Percentiles rank a stretch among this genome's conserved stretches.
These are phyloP conservation scores for Puccinia horiana DNA, from an alignment of 1,284 basidiomycete genomes.

Conservation along the genomic window DNA sequence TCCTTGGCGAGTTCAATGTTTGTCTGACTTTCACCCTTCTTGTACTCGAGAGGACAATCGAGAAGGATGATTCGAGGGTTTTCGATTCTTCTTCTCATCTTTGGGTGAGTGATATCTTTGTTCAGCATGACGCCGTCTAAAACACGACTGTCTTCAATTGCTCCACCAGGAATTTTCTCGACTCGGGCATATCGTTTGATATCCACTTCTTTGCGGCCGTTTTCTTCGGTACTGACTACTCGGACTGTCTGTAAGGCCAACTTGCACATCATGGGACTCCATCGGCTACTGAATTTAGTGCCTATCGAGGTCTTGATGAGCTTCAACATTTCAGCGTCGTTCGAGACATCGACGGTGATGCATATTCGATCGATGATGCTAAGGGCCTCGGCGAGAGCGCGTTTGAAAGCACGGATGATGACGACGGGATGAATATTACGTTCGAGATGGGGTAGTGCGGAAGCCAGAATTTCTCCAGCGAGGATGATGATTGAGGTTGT, in stretches of 20 bases:
- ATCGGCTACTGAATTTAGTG: constrained; percentile 95
- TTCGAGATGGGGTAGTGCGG: constrained; percentile 86
- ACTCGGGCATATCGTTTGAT: constrained; percentile 97
- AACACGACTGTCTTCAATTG: constrained; percentile 89
- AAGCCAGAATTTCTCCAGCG: constrained; percentile 99
- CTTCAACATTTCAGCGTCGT: constrained; percentile 88
- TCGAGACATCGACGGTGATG: constrained; percentile 80
- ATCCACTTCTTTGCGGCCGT: constrained; percentile 80
- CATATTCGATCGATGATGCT: constrained; percentile 84
- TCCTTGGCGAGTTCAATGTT: constrained; percentile 98
- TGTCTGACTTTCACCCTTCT: constrained; percentile 97
- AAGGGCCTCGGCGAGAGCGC: constrained; percentile 86
- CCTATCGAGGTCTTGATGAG: constrained; percentile 98
- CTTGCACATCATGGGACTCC: constrained; percentile 96
- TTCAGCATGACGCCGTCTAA: constrained; percentile 92
- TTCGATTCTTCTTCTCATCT: constrained; percentile 88
- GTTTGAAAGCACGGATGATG: constrained; percentile 97
- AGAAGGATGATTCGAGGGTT: constrained; percentile 87
- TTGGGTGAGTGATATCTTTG: constrained; percentile 98
- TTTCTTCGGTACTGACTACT: constrained; percentile 68
- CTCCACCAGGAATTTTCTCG: constrained; percentile 95
- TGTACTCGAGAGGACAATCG: constrained; percentile 97
- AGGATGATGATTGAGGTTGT: constrained; percentile 44
- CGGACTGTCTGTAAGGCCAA: constrained; percentile 90
- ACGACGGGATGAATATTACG: constrained; percentile 97